Conservation (phyloP, 371 early-diverging fungal genomes). For the Thermomucor indicae-seudaticae region DNA sequence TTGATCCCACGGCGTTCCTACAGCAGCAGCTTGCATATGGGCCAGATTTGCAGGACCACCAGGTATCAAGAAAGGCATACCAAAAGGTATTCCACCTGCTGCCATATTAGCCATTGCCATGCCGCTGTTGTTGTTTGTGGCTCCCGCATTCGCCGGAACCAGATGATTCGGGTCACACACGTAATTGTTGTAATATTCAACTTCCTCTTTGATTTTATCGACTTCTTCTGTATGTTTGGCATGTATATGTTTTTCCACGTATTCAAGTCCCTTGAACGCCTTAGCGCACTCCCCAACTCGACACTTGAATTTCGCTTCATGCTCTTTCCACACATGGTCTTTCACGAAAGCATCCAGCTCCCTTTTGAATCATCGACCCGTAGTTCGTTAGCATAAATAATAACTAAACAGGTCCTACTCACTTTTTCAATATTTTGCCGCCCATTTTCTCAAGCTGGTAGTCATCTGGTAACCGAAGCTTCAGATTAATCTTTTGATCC, state of each 20-base stretch:
- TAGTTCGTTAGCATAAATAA: neutral
- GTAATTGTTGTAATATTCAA: constrained; percentile 82
- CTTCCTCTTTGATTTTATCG: constrained; percentile 54
- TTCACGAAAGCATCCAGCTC: constrained; percentile 48
- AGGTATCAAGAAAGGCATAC: constrained; percentile 22
- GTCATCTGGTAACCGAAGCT: constrained; percentile 60
- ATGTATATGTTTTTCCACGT: constrained; percentile 89
- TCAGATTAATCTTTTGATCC: constrained; percentile 62
- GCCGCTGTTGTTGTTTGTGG: neutral
- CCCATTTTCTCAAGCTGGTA: constrained; percentile 69
- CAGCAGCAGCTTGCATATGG: constrained; percentile 28
- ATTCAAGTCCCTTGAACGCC: constrained; percentile 92
- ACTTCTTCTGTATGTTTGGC: constrained; percentile 81
- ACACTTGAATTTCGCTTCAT: constrained; percentile 87
- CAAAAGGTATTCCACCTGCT: constrained; percentile 17
- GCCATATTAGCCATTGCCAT: constrained; percentile 7
- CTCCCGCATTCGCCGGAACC: constrained; percentile 9
- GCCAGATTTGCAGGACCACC: no score
- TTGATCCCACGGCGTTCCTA: constrained; percentile 62
- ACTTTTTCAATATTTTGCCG: constrained; percentile 71
- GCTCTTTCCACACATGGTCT: constrained; percentile 62
- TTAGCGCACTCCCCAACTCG: constrained; percentile 76
- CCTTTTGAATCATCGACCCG: constrained; percentile 16
- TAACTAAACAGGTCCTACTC: constrained; percentile 6
- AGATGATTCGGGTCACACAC: constrained; percentile 77